Base-by-base conservation (phyloP, 2,329 filamentous ascomycete genomes). In the Juglanconis juglandina region DNA sequence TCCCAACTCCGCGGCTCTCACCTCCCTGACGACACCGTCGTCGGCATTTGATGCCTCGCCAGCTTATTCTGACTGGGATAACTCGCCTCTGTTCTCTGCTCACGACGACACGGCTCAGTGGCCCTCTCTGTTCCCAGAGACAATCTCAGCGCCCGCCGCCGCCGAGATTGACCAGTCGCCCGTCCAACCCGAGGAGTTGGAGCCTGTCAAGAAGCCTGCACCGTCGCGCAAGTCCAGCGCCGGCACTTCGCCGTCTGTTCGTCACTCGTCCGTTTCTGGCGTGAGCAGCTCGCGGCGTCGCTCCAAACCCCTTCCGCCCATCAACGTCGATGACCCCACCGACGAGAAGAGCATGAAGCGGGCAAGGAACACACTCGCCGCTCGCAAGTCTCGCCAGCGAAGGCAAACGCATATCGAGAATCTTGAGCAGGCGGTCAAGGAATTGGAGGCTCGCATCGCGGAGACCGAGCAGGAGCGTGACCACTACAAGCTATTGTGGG, bases 291-390 rank as follows among this genome's bases (percentile, higher is more conserved):
- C 89, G 68, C 89, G 90, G 66, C 88, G 90, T 72, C 89, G 91
- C 65, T 87, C 91, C 71, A 94, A 93, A 81, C 87, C 89, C 64
- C 79, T 96, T 58, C 88, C 90, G 64, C 87, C 88, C 6, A 93
- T 96, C 72, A 78, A 89, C 63, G 84, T 92, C 42, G 85, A 88
- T 34, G 91, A 97, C 67, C 84, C 87, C 1, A 77, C 68, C 47
- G 93, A 97, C 69, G 84, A 83, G 9, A 73, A 89, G n/a, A 92
- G 91, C 24, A 85, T 93, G 81, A 97, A 97, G 87, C 90, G 94
- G 73, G 93, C 92, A 54, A 89, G 92, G 67, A 98, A 97, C 75
- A 96, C 92, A 8, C 84, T 96, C 73, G 94, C 94, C 17, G 94
- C 94, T 68, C 92, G 94, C 66, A 96, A 96, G 78, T 96, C 92